Percentiles rank a stretch among this genome's conserved stretches.
phyloP scores from a whole-genome alignment of 371 early-diverging fungal genomes.

The Mortierella sp. region DNA sequence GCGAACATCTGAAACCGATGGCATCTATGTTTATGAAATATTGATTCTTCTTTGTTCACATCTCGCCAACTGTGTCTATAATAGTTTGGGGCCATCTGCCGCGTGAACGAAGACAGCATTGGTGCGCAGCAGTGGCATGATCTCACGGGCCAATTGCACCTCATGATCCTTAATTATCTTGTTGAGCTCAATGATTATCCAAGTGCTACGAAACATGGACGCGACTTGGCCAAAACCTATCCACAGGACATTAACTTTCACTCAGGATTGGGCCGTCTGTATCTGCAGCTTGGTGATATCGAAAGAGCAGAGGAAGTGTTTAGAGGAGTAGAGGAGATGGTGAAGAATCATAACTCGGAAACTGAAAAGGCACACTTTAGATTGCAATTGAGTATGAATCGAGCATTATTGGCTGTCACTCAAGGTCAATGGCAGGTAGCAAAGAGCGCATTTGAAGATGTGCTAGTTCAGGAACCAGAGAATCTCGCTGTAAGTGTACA shows the following conservation, averaged over 20 bases:
- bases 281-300: slow-evolving; percentile 71
- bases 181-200: slow-evolving; percentile 64
- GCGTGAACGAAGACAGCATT: slow-evolving; percentile 19
- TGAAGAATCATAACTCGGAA: slow-evolving; percentile 15
- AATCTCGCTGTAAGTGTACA: slow-evolving; percentile 61
- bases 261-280: slow-evolving; percentile 67
- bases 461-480: slow-evolving; percentile 62
- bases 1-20: background rate
- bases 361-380: slow-evolving; percentile 36
- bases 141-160: slow-evolving; percentile 64
- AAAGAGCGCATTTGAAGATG: slow-evolving; percentile 59
- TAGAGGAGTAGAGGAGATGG: slow-evolving; percentile 52
- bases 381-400: slow-evolving; percentile 63
- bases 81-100: slow-evolving; percentile 50
- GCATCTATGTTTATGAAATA: background rate
- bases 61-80: background rate
- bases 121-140: slow-evolving; percentile 60
- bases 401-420: slow-evolving; percentile 63
- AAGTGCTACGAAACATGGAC: slow-evolving; percentile 59
- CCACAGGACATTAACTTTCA: slow-evolving; percentile 61
- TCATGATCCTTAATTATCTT: slow-evolving; percentile 66
- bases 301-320: slow-evolving; percentile 60
- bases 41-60: background rate
- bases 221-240: slow-evolving; percentile 41
- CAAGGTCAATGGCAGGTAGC: slow-evolving; percentile 69